Evolutionary conservation across 1,284 basidiomycete species (phyloP), one percentile per base, ranked within the genome.

Genomic region (Agaricales sp.): DNA sequence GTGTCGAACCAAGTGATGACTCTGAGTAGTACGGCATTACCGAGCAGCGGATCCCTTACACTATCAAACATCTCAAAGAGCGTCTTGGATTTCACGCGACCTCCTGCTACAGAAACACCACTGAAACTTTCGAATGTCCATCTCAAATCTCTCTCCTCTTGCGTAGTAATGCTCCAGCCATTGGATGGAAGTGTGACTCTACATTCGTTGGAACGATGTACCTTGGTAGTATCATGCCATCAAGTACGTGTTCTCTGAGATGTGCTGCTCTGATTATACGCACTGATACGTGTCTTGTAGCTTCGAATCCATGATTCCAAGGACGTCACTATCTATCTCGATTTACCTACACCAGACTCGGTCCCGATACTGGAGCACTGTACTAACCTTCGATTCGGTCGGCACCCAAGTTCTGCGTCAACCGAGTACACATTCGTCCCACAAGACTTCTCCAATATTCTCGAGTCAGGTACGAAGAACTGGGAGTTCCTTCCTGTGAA

Each of bases 231-330:
- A 2, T 79, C 77, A 2, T 85, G 82, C 56, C 87, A 88, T 62
- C 88, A 91, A 74, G 87, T 87, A 56, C 39, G 66, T 55, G 35
- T 44, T 24, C 45, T 47, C 48, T 19, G 45, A 46, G 21, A 25
- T 43, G 43, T 38, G 47, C 13, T 44, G 38, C 20, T 12, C 19
- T 13, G 18, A 43, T 20, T 45, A 24, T 11, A 20, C 8, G 14
- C 45, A 19, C 20, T 35, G 35, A 55, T 37, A 45, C 35, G 48
- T 49, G 47, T 21, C 19, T 16, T 45, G 11, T 55, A 92, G 88
- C 88, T 89, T 59, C 80, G 88, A 18, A 87, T 92, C 75, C 89
- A 92, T 58, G 69, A 71, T 4, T 87, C 86, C 0, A 68, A 60
- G 0, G 53, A 68, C 6, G 73, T 80, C 0, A 75, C 78, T 43